Base-by-base conservation (phyloP, 306 rosid species). In the Dryas drummondii region DNA sequence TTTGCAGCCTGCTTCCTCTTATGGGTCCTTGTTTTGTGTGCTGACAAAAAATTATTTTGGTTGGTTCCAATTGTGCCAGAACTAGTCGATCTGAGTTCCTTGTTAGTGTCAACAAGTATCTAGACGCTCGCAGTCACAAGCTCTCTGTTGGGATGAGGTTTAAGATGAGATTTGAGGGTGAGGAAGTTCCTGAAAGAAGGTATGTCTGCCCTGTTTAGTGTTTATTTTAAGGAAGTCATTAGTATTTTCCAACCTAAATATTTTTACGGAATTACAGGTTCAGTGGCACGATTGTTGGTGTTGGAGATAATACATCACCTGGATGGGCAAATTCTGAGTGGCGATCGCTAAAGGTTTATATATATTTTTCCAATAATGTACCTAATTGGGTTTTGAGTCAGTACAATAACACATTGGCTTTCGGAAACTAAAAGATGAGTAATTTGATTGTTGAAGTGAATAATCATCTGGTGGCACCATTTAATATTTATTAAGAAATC, bases 181-280 rank as follows among this genome's bases (percentile, higher is more conserved):
- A 94, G 83, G 98, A 94, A 80, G 97, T 91, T 68, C 98, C 98
- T 76, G 97, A 94, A 82, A 90, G 98, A 87, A 94, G 98, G 98
- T 94, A 84, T 40, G 59, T 27, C 76, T 73, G 17, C 19, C 4
- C 3, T 71, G 66, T 52, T 66, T 40, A 11, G 49, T 40, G 6
- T 53, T 65, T 13, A n/a, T 16, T 22, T 22, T 2, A 61, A 60
- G 22, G 56, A 51, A 27, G 16, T 70, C 15, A 3, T 15, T 11
- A 57, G 45, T 9, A 4, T 17, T 51, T 80, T 7, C 72, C 72
- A 11, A 26, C 46, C 62, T 85, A 70, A 68, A 56, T 63, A 57
- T 19, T 67, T 61, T 40, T 70, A 40, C 78, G 58, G 45, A 77
- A 65, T 60, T 73, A 55, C 96, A 94, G 98, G 87, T 94, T 94